phyloP scores from a whole-genome alignment of 345 rosid genomes.

The Populus tremula region DNA sequence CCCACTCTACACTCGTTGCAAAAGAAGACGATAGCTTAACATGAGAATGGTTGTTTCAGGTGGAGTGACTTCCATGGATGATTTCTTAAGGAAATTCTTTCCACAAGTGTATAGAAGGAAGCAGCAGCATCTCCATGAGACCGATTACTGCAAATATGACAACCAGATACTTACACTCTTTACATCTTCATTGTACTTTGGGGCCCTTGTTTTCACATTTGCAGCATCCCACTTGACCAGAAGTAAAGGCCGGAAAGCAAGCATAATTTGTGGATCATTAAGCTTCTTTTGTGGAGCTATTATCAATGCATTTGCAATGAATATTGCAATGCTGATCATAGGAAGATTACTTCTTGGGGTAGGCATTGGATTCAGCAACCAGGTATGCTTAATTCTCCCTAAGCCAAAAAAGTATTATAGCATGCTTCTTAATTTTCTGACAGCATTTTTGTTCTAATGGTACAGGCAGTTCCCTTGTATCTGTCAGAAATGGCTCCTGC shows the following conservation, averaged over 20 bases:
- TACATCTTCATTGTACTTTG: slow-evolving; percentile 46
- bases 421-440: not conserved
- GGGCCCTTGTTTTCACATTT: slow-evolving; percentile 27
- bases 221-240: slow-evolving; percentile 12
- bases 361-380: slow-evolving; percentile 10
- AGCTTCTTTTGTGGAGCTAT: slow-evolving; percentile 12
- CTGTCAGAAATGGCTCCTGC: slow-evolving; percentile 23
- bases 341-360: slow-evolving; percentile 11
- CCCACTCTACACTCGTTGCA: too few relatives aligned
- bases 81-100: slow-evolving; percentile 39
- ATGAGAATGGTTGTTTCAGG: slow-evolving; percentile 19
- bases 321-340: slow-evolving; percentile 8
- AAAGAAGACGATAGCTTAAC: not conserved
- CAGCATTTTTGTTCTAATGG: not conserved
- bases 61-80: slow-evolving; percentile 51
- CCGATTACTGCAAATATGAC: slow-evolving; percentile 41
- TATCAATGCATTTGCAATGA: slow-evolving; percentile 7
- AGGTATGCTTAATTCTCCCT: not conserved
- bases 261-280: slow-evolving; percentile 8
- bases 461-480: slow-evolving; percentile 22
- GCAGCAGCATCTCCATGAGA: slow-evolving; percentile 15
- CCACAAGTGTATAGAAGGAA: slow-evolving; percentile 28
- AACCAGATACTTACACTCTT: slow-evolving; percentile 40
- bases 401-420: not conserved
- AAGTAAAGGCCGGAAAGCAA: slow-evolving; percentile 2